These are phyloP conservation scores for Candida sonorensis DNA, from an alignment of 805 yeast genomes.

Conservation along the genomic window DNA sequence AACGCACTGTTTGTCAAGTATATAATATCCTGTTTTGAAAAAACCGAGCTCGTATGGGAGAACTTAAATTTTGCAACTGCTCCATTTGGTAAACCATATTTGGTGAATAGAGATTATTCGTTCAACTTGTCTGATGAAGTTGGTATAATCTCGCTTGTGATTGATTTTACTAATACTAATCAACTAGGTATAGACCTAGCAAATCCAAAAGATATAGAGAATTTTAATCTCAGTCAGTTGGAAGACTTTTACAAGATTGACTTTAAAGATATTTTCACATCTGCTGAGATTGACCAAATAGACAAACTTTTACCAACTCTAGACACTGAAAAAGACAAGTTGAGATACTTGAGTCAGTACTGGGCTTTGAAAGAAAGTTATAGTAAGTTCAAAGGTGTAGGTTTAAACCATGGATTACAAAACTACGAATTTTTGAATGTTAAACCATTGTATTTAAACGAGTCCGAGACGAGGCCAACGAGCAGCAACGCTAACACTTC, in stretches of 20 bases:
- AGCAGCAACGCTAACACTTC: too few species aligned
- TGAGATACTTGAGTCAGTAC: slow-evolving; percentile 39
- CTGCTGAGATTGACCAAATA: slow-evolving; percentile 24
- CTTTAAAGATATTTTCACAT: slow-evolving; percentile 24
- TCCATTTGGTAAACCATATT: slow-evolving; percentile 51
- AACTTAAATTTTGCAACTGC: slow-evolving; percentile 26
- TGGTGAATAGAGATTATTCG: slow-evolving; percentile 26
- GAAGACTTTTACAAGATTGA: slow-evolving; percentile 18
- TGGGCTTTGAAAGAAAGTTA: slow-evolving; percentile 83
- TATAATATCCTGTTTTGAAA: slow-evolving; percentile 30
- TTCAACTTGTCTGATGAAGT: slow-evolving; percentile 61
- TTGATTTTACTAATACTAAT: slow-evolving; percentile 22
- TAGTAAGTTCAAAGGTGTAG: slow-evolving; percentile 60
- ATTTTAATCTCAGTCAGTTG: slow-evolving; percentile 19
- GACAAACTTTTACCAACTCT: slow-evolving; percentile 4
- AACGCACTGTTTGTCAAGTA: slow-evolving; percentile 39
- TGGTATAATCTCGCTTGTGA: slow-evolving; percentile 38
- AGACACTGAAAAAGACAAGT: slow-evolving; percentile 4
- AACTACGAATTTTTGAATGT: slow-evolving; percentile 17
- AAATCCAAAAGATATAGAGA: slow-evolving; percentile 23
- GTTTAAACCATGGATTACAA: slow-evolving; percentile 31
- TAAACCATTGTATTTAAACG: slow-evolving; percentile 2
- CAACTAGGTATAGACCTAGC: slow-evolving; percentile 46
- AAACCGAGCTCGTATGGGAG: slow-evolving; percentile 5
- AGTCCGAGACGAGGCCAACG: too few species aligned